phyloP scores from a whole-genome alignment of 202 grass and related monocot genomes.

The Hordeum pubiflorum region DNA sequence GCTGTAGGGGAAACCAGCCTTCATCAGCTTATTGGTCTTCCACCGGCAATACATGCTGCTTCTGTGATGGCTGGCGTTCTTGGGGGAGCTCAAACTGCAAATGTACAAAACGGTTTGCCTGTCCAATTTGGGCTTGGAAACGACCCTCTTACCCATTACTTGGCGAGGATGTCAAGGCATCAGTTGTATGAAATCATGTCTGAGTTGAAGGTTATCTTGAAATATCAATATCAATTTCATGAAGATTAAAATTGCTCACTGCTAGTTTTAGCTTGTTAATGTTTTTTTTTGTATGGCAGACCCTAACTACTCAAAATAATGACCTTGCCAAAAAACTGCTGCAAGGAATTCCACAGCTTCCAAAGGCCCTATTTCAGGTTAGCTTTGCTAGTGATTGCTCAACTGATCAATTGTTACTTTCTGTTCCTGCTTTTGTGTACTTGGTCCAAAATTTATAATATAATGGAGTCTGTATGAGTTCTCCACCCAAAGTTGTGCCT shows the following conservation, averaged over 20 bases:
- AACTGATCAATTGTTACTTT: slow-evolving; percentile 7
- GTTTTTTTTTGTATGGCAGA: slow-evolving; percentile 30
- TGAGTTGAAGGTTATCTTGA: slow-evolving; percentile 71
- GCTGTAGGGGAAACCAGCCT: slow-evolving; percentile 39
- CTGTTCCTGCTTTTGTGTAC: not conserved
- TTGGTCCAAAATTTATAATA: not conserved
- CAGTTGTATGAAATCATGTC: slow-evolving; percentile 80
- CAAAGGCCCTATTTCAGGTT: slow-evolving; percentile 97
- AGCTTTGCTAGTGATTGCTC: slow-evolving; percentile 3
- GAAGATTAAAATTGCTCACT: not conserved
- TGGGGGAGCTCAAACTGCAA: slow-evolving; percentile 65
- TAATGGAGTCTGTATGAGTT: not conserved
- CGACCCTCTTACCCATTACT: slow-evolving; percentile 80
- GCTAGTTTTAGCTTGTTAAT: slow-evolving; percentile 15
- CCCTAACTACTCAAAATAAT: slow-evolving; percentile 71
- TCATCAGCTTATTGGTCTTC: slow-evolving; percentile 76
- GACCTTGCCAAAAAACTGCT: slow-evolving; percentile 48
- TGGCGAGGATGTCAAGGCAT: slow-evolving; percentile 79
- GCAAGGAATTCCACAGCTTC: slow-evolving; percentile 60
- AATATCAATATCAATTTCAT: slow-evolving; percentile 9
- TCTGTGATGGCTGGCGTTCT: slow-evolving; percentile 68
- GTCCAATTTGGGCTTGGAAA: slow-evolving; percentile 64
- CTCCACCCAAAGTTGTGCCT: not conserved
- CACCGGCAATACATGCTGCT: slow-evolving; percentile 62
- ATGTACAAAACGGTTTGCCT: slow-evolving; percentile 53